Percentiles rank a stretch among this genome's conserved stretches.
Evolutionary conservation across 768 basidiomycete genomes (phyloP).

Genomic region (Auriscalpium vulgare): DNA sequence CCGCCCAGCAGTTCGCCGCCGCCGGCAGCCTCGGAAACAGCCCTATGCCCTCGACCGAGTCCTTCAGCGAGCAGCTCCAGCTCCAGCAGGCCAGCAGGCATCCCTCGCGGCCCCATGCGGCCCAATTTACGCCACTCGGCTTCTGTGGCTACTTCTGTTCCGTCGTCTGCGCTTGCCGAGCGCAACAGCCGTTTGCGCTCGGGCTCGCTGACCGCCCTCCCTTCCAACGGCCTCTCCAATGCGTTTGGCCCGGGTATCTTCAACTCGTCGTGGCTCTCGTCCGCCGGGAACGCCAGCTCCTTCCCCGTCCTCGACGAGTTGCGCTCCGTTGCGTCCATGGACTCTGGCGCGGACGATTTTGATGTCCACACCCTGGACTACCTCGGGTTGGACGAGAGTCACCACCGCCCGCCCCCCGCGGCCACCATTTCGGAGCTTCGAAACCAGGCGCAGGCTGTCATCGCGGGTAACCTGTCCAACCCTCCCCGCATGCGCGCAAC

Average conservation of each 20-base stretch:
- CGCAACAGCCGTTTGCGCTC: conserved; percentile 83
- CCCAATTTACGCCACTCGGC: conserved; percentile 73
- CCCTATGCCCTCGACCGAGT: conserved; percentile 37
- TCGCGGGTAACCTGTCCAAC: conserved; percentile 74
- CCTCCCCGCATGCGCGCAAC: conserved; percentile 79
- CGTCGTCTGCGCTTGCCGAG: conserved; percentile 45
- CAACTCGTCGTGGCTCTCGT: conserved; percentile 81
- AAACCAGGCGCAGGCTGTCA: conserved; percentile 84
- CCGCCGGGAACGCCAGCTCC: conserved; percentile 45
- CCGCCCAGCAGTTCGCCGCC: conserved; percentile 73
- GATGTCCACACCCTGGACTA: conserved; percentile 95
- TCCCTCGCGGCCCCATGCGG: conserved; percentile 39
- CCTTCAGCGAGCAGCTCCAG: conserved; percentile 39
- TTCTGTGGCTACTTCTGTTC: conserved; percentile 51
- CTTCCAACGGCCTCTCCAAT: conserved; percentile 61
- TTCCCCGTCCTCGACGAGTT: conserved; percentile 70
- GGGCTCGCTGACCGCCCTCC: conserved; percentile 83
- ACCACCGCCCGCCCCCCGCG: conserved; percentile 64
- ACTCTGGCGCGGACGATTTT: conserved; percentile 78
- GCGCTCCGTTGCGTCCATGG: conserved; percentile 71
- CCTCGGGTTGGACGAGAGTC: conserved; percentile 81
- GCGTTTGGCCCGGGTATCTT: conserved; percentile 87
- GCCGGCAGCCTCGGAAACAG: conserved; percentile 47
- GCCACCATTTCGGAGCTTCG: conserved; percentile 86
- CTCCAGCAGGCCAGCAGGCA: conserved; percentile 29